Evolutionary conservation across 2,329 filamentous ascomycete genomes (phyloP).

Genomic region (Lasiodiplodia hormozganensis): DNA sequence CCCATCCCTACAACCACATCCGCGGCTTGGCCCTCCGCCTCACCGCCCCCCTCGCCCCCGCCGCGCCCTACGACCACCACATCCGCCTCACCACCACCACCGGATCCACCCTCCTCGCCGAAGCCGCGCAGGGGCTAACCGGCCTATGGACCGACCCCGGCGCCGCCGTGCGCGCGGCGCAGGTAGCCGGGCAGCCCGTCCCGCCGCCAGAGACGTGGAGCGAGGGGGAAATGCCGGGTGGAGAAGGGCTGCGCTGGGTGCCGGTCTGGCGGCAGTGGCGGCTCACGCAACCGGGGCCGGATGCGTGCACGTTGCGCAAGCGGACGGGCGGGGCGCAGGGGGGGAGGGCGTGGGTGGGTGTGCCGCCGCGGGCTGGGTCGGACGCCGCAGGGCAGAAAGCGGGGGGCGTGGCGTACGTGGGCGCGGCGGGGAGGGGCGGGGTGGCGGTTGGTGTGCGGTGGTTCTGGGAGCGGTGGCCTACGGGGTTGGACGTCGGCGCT

Average conservation of each 20-base stretch:
- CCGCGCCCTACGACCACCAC: slow-evolving; percentile 65
- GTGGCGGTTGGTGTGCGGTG: slow-evolving; percentile 65
- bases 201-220: slow-evolving; percentile 52
- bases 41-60: slow-evolving; percentile 58
- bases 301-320: slow-evolving; percentile 68
- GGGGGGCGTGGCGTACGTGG: slow-evolving; percentile 65
- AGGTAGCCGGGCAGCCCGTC: slow-evolving; percentile 57
- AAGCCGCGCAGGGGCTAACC: slow-evolving; percentile 66
- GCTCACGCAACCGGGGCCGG: slow-evolving; percentile 63
- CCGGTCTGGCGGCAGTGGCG: slow-evolving; percentile 48
- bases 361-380: slow-evolving; percentile 63
- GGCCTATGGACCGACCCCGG: slow-evolving; percentile 66
- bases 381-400: slow-evolving; percentile 60
- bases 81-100: slow-evolving; percentile 61
- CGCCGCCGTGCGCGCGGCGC: slow-evolving; percentile 54
- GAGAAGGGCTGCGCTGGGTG: neutral
- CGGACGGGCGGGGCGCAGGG: slow-evolving; percentile 58
- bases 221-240: neutral
- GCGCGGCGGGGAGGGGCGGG: slow-evolving; percentile 63
- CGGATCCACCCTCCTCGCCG: slow-evolving; percentile 63
- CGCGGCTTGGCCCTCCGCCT: slow-evolving; percentile 63
- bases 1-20: slow-evolving; percentile 52
- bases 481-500: slow-evolving; percentile 60
- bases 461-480: slow-evolving; percentile 70
- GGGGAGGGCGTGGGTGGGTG: slow-evolving; percentile 65